Conservation (phyloP, 208 protist genomes). For the Herpetomonas samuelpessoai region DNA sequence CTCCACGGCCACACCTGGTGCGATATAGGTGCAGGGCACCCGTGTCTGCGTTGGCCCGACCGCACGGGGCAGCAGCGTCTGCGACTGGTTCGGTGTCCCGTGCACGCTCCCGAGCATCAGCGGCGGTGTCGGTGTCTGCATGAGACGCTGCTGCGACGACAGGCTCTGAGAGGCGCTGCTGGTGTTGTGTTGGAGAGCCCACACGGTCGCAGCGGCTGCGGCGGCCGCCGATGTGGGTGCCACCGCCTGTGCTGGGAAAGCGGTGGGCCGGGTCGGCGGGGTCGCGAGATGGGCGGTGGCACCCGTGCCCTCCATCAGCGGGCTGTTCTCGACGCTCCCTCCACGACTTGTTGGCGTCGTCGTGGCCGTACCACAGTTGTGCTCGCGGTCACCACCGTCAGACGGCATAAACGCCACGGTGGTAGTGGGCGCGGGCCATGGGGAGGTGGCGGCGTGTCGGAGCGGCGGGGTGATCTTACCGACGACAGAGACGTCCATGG, state of each 20-base stretch:
- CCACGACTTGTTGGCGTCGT: neutral
- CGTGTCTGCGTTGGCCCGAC: neutral
- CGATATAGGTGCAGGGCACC: neutral
- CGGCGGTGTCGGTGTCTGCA: neutral
- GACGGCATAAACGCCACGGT: no score
- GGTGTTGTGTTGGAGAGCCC: neutral
- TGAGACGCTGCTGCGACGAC: no score
- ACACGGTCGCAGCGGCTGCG: neutral
- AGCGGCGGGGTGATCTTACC: neutral
- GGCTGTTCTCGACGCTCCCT: neutral
- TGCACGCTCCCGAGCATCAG: neutral
- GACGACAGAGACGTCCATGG: neutral
- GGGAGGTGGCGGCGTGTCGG: neutral
- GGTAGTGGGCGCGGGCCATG: no score
- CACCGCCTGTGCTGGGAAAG: no score
- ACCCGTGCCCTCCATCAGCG: no score
- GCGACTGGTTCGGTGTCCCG: neutral
- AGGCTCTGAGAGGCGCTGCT: neutral
- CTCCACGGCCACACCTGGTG: neutral
- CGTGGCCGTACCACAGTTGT: neutral
- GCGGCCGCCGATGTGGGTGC: neutral
- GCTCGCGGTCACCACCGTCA: no score
- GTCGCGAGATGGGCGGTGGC: no score
- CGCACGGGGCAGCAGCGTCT: neutral
- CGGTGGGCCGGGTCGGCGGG: no score